Conservation (phyloP, 352 stramenopile species). For the Globisporangium nodosum region DNA sequence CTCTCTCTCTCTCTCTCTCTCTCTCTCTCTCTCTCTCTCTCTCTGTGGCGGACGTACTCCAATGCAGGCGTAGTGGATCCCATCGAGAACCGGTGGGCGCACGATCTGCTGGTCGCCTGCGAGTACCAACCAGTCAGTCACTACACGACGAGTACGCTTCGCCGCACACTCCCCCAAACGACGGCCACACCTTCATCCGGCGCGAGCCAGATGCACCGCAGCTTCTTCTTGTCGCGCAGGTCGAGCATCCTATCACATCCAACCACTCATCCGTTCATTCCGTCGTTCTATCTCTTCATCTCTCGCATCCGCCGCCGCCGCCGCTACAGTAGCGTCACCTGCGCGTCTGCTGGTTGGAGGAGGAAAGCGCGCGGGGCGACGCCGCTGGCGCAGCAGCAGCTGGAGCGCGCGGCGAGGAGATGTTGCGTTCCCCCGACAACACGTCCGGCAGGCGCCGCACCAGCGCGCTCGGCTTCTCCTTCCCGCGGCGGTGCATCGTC, state of each 20-base stretch:
- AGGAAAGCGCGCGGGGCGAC: conserved; percentile 2
- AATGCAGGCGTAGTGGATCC: conserved; percentile 60
- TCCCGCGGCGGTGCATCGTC: conserved; percentile 4
- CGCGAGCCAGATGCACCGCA: conserved; percentile 60
- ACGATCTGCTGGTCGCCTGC: conserved; percentile 57
- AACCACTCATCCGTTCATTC: neutral
- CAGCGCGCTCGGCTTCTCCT: neutral
- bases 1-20: neutral
- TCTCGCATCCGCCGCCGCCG: neutral
- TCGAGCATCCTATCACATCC: conserved; percentile 27
- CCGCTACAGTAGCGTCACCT: neutral
- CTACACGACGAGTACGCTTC: neutral
- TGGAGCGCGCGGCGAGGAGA: conserved; percentile 2
- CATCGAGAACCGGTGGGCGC: conserved; percentile 42
- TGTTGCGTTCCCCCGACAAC: neutral
- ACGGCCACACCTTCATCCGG: conserved; percentile 46
- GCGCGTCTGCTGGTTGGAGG: conserved; percentile 7
- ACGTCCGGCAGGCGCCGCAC: conserved; percentile 1
- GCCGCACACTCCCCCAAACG: neutral
- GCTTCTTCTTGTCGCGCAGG: conserved; percentile 61
- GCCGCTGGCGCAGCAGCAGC: neutral
- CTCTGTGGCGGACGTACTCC: conserved; percentile 16
- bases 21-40: neutral
- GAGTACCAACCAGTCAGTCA: neutral
- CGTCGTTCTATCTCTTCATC: neutral